Conservation (phyloP, 148 eudicot genomes). For the Silene latifolia region DNA sequence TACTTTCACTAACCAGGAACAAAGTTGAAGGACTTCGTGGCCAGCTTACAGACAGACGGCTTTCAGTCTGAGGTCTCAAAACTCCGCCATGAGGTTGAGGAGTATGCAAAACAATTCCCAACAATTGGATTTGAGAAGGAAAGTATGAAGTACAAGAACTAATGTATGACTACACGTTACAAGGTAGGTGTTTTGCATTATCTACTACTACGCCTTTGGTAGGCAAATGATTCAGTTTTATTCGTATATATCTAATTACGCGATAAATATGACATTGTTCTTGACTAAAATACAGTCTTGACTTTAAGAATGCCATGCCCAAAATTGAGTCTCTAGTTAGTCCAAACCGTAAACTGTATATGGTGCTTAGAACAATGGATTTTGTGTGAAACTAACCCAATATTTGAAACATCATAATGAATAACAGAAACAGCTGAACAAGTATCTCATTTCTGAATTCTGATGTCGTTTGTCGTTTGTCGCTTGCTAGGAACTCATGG, state of each 20-base stretch:
- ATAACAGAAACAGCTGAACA: background rate
- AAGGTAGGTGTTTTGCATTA: conserved; percentile 18
- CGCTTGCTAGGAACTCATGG: background rate
- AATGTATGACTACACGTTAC: conserved; percentile 21
- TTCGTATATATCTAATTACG: background rate
- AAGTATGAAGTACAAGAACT: conserved; percentile 91
- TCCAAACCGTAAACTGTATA: too few species aligned
- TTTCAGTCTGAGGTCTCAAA: conserved; percentile 74
- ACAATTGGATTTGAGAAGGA: conserved; percentile 94
- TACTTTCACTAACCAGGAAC: conserved; percentile 52
- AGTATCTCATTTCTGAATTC: background rate
- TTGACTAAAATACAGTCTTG: background rate
- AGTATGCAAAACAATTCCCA: conserved; percentile 96
- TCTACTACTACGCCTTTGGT: background rate
- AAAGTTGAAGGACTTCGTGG: conserved; percentile 90
- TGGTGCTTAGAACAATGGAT: background rate
- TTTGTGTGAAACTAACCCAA: too few species aligned
- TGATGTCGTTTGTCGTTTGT: background rate
- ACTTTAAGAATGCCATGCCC: background rate
- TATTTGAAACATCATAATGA: too few species aligned
- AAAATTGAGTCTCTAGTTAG: background rate
- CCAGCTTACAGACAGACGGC: conserved; percentile 59
- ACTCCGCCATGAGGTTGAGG: conserved; percentile 79
- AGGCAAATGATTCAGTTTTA: too few species aligned
- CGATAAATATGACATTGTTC: background rate